A percentile compares a stretch with the other conserved stretches of the same genome.
Conservation (phyloP, 805 yeast genomes). For the Metschnikowia shivogae region DNA sequence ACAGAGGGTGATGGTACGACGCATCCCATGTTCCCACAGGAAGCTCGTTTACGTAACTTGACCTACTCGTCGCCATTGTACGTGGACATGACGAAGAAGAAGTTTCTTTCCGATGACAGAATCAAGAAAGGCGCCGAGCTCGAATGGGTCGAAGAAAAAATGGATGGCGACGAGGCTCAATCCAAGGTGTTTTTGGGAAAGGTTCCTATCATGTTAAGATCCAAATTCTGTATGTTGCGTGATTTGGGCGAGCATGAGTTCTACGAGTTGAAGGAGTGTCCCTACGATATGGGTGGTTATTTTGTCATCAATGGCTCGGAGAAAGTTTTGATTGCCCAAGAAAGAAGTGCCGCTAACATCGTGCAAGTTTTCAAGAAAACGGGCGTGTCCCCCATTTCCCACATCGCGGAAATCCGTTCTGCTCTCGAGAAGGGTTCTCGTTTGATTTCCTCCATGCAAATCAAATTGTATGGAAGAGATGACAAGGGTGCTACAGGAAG, state of each 20-base stretch:
- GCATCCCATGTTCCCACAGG: slow-evolving; percentile 97
- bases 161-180: slow-evolving; percentile 56
- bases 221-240: slow-evolving; percentile 90
- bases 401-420: slow-evolving; percentile 93
- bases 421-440: slow-evolving; percentile 98
- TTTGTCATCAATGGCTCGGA: slow-evolving; percentile 98
- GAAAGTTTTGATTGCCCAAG: slow-evolving; percentile 97
- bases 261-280: slow-evolving; percentile 95
- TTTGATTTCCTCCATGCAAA: slow-evolving; percentile 88
- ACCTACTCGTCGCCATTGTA: slow-evolving; percentile 95
- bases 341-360: slow-evolving; percentile 96
- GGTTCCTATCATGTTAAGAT: slow-evolving; percentile 96
- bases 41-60: slow-evolving; percentile 91
- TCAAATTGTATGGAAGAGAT: slow-evolving; percentile 82
- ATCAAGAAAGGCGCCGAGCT: slow-evolving; percentile 42
- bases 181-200: slow-evolving; percentile 86
- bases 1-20: slow-evolving; percentile 99
- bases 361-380: slow-evolving; percentile 98
- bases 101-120: slow-evolving; percentile 77
- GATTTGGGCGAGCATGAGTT: slow-evolving; percentile 89
- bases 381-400: slow-evolving; percentile 94
- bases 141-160: slow-evolving; percentile 50
- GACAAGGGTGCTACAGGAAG: slow-evolving; percentile 65
- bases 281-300: slow-evolving; percentile 99
- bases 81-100: slow-evolving; percentile 91